These are phyloP conservation scores for Darksidea phi DNA, from an alignment of 495 filamentous ascomycete species.

Conservation along the genomic window DNA sequence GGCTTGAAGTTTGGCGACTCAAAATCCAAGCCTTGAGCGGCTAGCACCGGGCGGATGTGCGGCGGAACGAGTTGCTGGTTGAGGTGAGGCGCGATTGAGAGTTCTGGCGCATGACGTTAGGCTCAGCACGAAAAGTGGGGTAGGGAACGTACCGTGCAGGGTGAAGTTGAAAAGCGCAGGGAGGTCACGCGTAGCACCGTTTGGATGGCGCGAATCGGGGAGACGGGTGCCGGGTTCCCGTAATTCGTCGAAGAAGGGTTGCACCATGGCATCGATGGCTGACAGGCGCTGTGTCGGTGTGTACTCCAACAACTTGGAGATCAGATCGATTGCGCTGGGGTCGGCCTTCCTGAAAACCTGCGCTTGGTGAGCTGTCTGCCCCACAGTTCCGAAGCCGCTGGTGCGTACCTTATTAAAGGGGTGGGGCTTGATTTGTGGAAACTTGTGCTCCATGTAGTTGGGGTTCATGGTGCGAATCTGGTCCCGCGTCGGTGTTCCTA, in stretches of 20 bases:
- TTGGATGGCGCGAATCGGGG: slow-evolving; percentile 88
- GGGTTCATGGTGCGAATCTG: slow-evolving; percentile 99
- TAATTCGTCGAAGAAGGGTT: slow-evolving; percentile 97
- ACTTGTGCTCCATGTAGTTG: slow-evolving; percentile 99
- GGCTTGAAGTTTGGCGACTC: slow-evolving; percentile 78
- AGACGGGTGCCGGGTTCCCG: slow-evolving; percentile 82
- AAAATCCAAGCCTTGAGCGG: slow-evolving; percentile 79
- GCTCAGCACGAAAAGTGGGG: background rate
- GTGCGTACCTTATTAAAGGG: slow-evolving; percentile 83
- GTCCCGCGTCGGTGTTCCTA: slow-evolving; percentile 95
- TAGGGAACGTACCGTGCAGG: slow-evolving; percentile 70
- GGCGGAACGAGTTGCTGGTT: slow-evolving; percentile 84
- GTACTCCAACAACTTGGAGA: slow-evolving; percentile 90
- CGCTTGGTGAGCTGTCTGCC: slow-evolving; percentile 9
- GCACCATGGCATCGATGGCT: slow-evolving; percentile 94
- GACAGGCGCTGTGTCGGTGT: slow-evolving; percentile 93
- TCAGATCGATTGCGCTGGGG: slow-evolving; percentile 88
- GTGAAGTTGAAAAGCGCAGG: slow-evolving; percentile 91
- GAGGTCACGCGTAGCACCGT: slow-evolving; percentile 71
- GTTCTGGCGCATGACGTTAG: slow-evolving; percentile 57
- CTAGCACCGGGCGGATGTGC: slow-evolving; percentile 72
- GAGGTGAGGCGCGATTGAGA: slow-evolving; percentile 86
- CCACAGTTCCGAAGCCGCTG: background rate
- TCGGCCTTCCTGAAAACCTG: slow-evolving; percentile 95
- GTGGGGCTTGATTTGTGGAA: slow-evolving; percentile 99